phyloP scores from a whole-genome alignment of 805 yeast species.

The Phaffomyces opuntiae region DNA sequence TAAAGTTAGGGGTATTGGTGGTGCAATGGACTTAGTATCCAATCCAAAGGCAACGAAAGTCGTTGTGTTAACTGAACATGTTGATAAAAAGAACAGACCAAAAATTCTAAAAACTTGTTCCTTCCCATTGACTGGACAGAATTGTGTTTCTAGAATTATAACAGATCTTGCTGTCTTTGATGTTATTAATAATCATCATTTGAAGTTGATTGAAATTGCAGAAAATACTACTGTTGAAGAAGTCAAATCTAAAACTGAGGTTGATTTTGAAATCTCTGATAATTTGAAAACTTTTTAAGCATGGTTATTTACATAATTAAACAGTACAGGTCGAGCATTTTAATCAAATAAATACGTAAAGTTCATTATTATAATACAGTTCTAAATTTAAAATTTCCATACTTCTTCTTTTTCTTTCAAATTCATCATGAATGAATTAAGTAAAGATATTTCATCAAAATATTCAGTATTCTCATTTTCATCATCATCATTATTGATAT shows the following conservation, averaged over 20 bases:
- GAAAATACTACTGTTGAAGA: slow-evolving; percentile 35
- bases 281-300: slow-evolving; percentile 13
- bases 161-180: slow-evolving; percentile 45
- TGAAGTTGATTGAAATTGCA: slow-evolving; percentile 36
- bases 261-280: slow-evolving; percentile 30
- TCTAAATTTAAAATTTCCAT: not conserved
- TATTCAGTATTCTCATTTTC: not conserved
- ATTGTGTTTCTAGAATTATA: slow-evolving; percentile 38
- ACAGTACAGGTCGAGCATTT: too few relatives aligned
- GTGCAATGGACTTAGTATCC: slow-evolving; percentile 47
- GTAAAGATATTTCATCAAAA: not conserved
- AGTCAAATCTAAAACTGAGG: slow-evolving; percentile 32
- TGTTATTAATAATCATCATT: slow-evolving; percentile 27
- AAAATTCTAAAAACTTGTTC: slow-evolving; percentile 38
- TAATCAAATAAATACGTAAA: too few relatives aligned
- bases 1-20: slow-evolving; percentile 45
- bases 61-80: slow-evolving; percentile 42
- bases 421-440: not conserved
- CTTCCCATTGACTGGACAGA: slow-evolving; percentile 41
- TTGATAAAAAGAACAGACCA: slow-evolving; percentile 38
- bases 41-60: slow-evolving; percentile 39
- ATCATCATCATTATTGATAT: not conserved
- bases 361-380: too few relatives aligned
- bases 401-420: not conserved
- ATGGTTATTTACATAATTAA: not conserved